A percentile compares a stretch with the other conserved stretches of the same genome.
These are phyloP conservation scores for Pyrrhoderma lamaoense DNA, from an alignment of 1,284 basidiomycete species.

Conservation along the genomic window DNA sequence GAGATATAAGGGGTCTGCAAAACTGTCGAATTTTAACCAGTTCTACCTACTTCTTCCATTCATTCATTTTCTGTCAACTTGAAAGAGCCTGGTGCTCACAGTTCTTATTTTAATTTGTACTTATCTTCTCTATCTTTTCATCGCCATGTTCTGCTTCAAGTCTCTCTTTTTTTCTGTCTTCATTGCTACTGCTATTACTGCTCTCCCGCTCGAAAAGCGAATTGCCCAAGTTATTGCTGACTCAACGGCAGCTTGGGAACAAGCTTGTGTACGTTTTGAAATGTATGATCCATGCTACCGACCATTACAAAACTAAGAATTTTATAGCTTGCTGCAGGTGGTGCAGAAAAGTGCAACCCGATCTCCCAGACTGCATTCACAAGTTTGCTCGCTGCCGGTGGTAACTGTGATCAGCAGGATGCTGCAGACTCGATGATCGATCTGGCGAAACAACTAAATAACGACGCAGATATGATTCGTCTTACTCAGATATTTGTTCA, in stretches of 20 bases:
- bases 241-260: slow-evolving; percentile 21
- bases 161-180: slow-evolving; percentile 3
- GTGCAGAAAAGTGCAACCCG: slow-evolving; percentile 22
- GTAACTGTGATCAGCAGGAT: slow-evolving; percentile 28
- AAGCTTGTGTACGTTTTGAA: slow-evolving; percentile 19
- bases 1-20: too few relatives aligned
- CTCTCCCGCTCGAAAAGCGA: slow-evolving; percentile 19
- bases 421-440: slow-evolving; percentile 28
- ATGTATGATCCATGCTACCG: background rate
- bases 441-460: slow-evolving; percentile 27
- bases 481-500: slow-evolving; percentile 39
- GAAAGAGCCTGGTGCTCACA: slow-evolving; percentile 9
- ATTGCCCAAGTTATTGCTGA: slow-evolving; percentile 23
- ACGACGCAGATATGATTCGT: slow-evolving; percentile 26
- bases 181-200: slow-evolving; percentile 9
- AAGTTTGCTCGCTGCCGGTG: slow-evolving; percentile 24
- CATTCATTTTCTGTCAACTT: too few relatives aligned
- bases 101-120: too few relatives aligned
- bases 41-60: too few relatives aligned
- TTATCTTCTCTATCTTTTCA: background rate
- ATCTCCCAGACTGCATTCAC: slow-evolving; percentile 23
- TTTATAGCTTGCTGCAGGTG: slow-evolving; percentile 15
- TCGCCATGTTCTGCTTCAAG: slow-evolving; percentile 14
- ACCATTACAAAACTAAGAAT: background rate
- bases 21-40: too few relatives aligned